phyloP scores from a whole-genome alignment of 352 stramenopile genomes.

The Halophytophthora batemanensis region DNA sequence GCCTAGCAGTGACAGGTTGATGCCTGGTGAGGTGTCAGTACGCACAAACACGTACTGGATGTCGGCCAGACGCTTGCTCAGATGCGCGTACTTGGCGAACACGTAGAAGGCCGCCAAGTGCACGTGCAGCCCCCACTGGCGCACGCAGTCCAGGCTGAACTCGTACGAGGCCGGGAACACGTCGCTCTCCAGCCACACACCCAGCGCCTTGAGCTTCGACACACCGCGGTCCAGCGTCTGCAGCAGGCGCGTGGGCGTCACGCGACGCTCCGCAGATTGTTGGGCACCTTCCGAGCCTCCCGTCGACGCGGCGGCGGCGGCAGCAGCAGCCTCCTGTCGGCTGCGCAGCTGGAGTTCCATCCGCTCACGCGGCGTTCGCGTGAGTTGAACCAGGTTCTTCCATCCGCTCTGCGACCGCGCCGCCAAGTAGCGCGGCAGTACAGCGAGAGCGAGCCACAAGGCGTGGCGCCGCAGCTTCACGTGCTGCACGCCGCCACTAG shows the following conservation, averaged over 20 bases:
- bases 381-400: slow-evolving; percentile 64
- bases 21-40: slow-evolving; percentile 46
- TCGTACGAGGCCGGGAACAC: slow-evolving; percentile 57
- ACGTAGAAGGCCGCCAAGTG: slow-evolving; percentile 81
- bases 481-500: slow-evolving; percentile 14
- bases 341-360: slow-evolving; percentile 77
- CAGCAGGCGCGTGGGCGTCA: slow-evolving; percentile 18
- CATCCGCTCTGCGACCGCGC: slow-evolving; percentile 67
- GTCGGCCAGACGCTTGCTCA: slow-evolving; percentile 62
- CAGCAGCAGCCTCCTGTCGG: slow-evolving; percentile 30
- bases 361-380: slow-evolving; percentile 59
- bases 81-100: slow-evolving; percentile 60
- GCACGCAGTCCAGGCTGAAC: slow-evolving; percentile 43
- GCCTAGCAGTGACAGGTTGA: slow-evolving; percentile 74
- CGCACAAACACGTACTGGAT: slow-evolving; percentile 82
- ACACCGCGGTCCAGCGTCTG: slow-evolving; percentile 44
- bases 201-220: slow-evolving; percentile 36
- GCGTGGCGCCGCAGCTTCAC: slow-evolving; percentile 38
- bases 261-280: background rate
- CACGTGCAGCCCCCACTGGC: slow-evolving; percentile 45
- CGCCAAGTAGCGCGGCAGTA: slow-evolving; percentile 61
- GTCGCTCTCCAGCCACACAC: slow-evolving; percentile 37
- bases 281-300: slow-evolving; percentile 1
- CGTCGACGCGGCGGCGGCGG: slow-evolving; percentile 5
- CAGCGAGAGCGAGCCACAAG: slow-evolving; percentile 51